phyloP scores from a whole-genome alignment of 2,329 filamentous ascomycete genomes.

The Scorias spongiosa region DNA sequence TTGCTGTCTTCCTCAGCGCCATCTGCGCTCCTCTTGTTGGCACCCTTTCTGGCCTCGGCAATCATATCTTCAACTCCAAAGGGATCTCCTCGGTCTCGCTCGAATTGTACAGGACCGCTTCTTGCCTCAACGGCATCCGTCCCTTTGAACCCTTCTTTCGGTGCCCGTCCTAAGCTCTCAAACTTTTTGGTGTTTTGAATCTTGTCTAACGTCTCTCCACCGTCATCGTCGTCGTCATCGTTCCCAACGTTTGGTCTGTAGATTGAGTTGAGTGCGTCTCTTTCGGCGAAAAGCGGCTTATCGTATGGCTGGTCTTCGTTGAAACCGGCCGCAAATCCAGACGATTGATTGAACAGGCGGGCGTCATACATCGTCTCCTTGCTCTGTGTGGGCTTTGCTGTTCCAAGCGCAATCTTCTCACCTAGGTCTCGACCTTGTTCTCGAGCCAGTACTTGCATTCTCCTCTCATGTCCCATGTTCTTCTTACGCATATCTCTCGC shows the following conservation, averaged over 20 bases:
- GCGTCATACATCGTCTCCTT: conserved; percentile 96
- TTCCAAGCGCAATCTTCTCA: conserved; percentile 85
- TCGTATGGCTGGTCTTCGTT: conserved; percentile 98
- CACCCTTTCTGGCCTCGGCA: conserved; percentile 52
- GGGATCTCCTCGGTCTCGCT: conserved; percentile 69
- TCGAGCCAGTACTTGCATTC: conserved; percentile 80
- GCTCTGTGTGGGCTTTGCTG: conserved; percentile 86
- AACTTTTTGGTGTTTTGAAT: conserved; percentile 79
- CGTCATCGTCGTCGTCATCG: conserved; percentile 62
- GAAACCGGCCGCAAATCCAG: conserved; percentile 74
- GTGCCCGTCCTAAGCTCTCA: conserved; percentile 67
- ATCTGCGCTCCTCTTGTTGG: conserved; percentile 63
- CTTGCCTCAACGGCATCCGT: conserved; percentile 67
- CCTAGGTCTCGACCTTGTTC: conserved; percentile 95
- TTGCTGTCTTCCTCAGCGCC: conserved; percentile 45
- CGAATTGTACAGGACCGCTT: conserved; percentile 89
- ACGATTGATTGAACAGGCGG: conserved; percentile 82
- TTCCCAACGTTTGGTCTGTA: conserved; percentile 65
- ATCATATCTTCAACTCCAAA: conserved; percentile 94
- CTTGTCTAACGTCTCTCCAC: conserved; percentile 67
- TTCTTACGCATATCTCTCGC: conserved; percentile 85
- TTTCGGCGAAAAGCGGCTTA: conserved; percentile 89
- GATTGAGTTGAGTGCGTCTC: conserved; percentile 87
- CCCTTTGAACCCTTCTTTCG: conserved; percentile 73
- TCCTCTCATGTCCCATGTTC: conserved; percentile 85